Base-by-base conservation (phyloP, 805 yeast genomes). In the Saccharomyces eubayanus region DNA sequence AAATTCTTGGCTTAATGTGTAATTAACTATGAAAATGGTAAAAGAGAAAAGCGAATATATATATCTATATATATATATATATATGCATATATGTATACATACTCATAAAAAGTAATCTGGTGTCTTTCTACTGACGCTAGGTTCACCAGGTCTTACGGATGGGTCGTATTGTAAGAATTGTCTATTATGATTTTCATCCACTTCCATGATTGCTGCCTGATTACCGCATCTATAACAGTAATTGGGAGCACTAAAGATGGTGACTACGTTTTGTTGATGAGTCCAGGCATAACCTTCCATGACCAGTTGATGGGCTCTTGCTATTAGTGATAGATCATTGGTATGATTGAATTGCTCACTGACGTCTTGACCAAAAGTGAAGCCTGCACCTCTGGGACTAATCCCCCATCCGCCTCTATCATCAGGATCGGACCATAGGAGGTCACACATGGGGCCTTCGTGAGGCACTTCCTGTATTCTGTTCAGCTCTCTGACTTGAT, bases 361-460 rank as follows among this genome's bases (percentile, higher is more conserved):
- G 64, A 90, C 89, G 76, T 91, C 96, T 74, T 86, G 95, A 63
- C 97, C 97, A 81, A 91, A 91, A 66, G 96, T 89, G 84, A 87
- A 91, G 71, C 97, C 97, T 57, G 97, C 97, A 77, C 97, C 97
- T 81, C 97, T 83, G 72, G 97, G 96, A 67, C 94, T 85, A 61
- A 91, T 88, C 58, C 96, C 96, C 97, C 97, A 91, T 64, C 96
- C 97, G 62, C 96, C 96, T 68, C 97, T 79, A 72, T 91, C 97
- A 71, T 91, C 97, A 29, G 97, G 97, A 72, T 91, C 97, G 3
- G 96, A 88, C 97, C 97, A 91, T 61, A 91, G 76, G 64, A 91
- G 77, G 70, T 91, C 97, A 74, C 97, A 91, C 96, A 91, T 89
- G 58, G 96, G 96, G 47, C 97, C 97, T 71, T 91, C 97, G 67